Percentiles rank a stretch among this genome's conserved stretches.
phyloP scores from a whole-genome alignment of 2,329 filamentous ascomycete genomes.

The Chrysoporthe austroafricana region DNA sequence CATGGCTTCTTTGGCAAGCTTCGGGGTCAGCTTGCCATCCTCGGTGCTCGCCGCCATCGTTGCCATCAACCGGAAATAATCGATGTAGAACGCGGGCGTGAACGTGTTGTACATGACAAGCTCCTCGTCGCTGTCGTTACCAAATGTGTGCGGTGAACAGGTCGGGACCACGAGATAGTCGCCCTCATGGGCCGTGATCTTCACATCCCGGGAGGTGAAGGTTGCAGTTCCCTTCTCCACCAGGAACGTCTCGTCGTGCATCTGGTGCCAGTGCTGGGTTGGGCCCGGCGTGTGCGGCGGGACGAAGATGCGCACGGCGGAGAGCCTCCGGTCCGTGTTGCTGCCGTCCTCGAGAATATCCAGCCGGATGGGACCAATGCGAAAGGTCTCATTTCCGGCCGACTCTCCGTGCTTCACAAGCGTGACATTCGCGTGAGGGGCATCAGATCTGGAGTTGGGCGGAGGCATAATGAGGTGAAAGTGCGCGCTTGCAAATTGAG shows the following conservation, averaged over 20 bases:
- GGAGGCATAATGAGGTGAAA: constrained; percentile 6
- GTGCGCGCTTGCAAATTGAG: not conserved
- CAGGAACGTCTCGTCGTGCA: constrained; percentile 63
- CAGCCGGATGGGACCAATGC: not conserved
- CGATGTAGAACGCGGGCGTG: constrained; percentile 60
- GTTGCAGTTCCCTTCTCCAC: constrained; percentile 55
- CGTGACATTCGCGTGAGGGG: constrained; percentile 11
- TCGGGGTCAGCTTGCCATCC: constrained; percentile 45
- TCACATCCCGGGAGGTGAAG: constrained; percentile 51
- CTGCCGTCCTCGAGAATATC: constrained; percentile 19
- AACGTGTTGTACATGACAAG: constrained; percentile 61
- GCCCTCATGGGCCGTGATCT: constrained; percentile 52
- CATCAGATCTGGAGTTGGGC: constrained; percentile 14
- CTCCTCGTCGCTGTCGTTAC: constrained; percentile 57
- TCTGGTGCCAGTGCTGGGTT: constrained; percentile 57
- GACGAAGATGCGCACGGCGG: constrained; percentile 49
- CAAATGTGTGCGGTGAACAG: constrained; percentile 59
- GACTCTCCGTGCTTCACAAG: constrained; percentile 10
- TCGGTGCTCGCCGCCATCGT: constrained; percentile 48
- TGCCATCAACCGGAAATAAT: constrained; percentile 58
- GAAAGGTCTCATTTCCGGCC: constrained; percentile 8
- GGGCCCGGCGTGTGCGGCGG: constrained; percentile 51
- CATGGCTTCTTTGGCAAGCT: constrained; percentile 54
- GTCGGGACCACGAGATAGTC: constrained; percentile 60
- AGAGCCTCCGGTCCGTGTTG: constrained; percentile 14